These are phyloP conservation scores for Jasminum sambac DNA, from an alignment of 257 asterid genomes.

Conservation along the genomic window DNA sequence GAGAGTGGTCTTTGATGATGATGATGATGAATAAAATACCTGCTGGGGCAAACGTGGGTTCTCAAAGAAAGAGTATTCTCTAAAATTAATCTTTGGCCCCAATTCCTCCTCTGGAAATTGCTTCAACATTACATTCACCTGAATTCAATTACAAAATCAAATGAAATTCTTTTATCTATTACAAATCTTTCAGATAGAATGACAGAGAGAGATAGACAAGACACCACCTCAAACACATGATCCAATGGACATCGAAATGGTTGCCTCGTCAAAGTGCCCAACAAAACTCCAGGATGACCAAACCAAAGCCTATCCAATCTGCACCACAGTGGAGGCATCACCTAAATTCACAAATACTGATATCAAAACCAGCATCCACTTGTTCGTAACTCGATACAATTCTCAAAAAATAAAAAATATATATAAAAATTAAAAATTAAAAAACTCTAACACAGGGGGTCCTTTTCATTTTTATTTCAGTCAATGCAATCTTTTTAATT, in stretches of 20 bases:
- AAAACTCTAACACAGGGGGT: slow-evolving; percentile 6
- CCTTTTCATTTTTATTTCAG: not conserved
- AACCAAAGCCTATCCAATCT: slow-evolving; percentile 99
- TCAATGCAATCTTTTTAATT: not conserved
- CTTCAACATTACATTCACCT: slow-evolving; percentile 79
- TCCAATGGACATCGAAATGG: slow-evolving; percentile 97
- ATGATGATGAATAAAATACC: slow-evolving; percentile 41
- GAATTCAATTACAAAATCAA: slow-evolving; percentile 29
- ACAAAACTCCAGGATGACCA: slow-evolving; percentile 89
- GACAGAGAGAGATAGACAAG: slow-evolving; percentile 20
- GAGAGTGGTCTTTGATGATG: not conserved
- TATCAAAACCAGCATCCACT: too few relatives aligned
- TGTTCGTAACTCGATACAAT: slow-evolving; percentile 13
- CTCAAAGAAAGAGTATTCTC: slow-evolving; percentile 87
- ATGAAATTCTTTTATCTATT: not conserved
- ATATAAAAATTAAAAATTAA: slow-evolving; percentile 40
- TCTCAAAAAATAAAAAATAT: slow-evolving; percentile 54
- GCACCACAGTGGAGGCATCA: slow-evolving; percentile 99
- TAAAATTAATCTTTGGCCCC: slow-evolving; percentile 70
- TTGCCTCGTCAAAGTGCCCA: slow-evolving; percentile 80
- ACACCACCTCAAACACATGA: slow-evolving; percentile 88
- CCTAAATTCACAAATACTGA: slow-evolving; percentile 75
- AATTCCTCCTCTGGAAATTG: slow-evolving; percentile 68
- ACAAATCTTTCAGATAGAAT: not conserved
- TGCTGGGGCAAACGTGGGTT: slow-evolving; percentile 74